Percentiles rank a stretch among this genome's conserved stretches.
phyloP scores from a whole-genome alignment of 345 rosid genomes.

The Euclidium syriacum region DNA sequence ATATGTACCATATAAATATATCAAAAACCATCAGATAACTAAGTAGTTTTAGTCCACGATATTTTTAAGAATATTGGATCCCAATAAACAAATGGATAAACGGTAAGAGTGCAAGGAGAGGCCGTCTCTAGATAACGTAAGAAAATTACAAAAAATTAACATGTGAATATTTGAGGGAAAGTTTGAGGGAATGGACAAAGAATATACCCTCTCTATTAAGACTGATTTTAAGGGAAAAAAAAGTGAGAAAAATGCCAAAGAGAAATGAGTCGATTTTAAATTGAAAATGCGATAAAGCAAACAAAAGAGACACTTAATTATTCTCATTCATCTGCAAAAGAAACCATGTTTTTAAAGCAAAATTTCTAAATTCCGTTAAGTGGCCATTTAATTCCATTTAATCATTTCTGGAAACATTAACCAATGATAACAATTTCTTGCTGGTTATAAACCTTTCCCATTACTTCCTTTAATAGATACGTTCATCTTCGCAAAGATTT shows the following conservation, averaged over 20 bases:
- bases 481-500: slow-evolving; percentile 26
- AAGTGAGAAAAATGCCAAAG: slow-evolving; percentile 21
- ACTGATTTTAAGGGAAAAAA: slow-evolving; percentile 13
- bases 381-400: slow-evolving; percentile 14
- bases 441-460: slow-evolving; percentile 31
- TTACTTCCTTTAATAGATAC: slow-evolving; percentile 24
- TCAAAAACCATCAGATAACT: not conserved
- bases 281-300: slow-evolving; percentile 21
- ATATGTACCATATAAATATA: not conserved
- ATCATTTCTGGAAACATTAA: slow-evolving; percentile 24
- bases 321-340: slow-evolving; percentile 37
- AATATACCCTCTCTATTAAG: slow-evolving; percentile 28
- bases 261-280: slow-evolving; percentile 25
- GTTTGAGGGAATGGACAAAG: slow-evolving; percentile 31
- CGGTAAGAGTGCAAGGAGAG: slow-evolving; percentile 27
- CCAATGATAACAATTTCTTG: slow-evolving; percentile 31
- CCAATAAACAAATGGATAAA: slow-evolving; percentile 20
- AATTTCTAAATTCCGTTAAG: slow-evolving; percentile 24
- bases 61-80: not conserved
- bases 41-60: not conserved
- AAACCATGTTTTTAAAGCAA: slow-evolving; percentile 28
- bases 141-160: slow-evolving; percentile 29
- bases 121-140: slow-evolving; percentile 27
- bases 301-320: slow-evolving; percentile 29
- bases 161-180: slow-evolving; percentile 24